Percentiles rank a stretch among this genome's conserved stretches.
These are phyloP conservation scores for Lactifluus piperatus DNA, from an alignment of 768 basidiomycete genomes.

Conservation along the genomic window DNA sequence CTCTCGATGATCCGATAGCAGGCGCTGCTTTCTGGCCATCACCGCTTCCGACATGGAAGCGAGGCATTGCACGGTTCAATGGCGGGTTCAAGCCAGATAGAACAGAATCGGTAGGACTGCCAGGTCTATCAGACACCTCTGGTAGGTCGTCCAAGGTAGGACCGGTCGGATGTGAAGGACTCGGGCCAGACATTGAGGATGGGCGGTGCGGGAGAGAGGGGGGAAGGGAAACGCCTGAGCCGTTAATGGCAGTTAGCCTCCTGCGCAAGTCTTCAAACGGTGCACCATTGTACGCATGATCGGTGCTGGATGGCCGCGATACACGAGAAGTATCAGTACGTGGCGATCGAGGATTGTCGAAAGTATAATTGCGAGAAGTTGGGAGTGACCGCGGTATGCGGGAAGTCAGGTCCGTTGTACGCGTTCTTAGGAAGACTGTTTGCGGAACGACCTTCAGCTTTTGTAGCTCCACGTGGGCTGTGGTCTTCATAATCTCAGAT, in stretches of 20 bases:
- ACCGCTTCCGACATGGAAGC: constrained; percentile 59
- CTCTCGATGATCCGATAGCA: constrained; percentile 77
- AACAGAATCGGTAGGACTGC: constrained; percentile 78
- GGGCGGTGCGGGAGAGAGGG: constrained; percentile 31
- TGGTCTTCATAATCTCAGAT: constrained; percentile 52
- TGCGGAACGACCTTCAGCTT: constrained; percentile 86
- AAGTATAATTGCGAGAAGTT: constrained; percentile 34
- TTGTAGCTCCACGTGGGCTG: constrained; percentile 67
- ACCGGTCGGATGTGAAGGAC: constrained; percentile 22
- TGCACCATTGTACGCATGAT: constrained; percentile 39
- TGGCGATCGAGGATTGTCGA: constrained; percentile 35
- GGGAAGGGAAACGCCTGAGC: constrained; percentile 56
- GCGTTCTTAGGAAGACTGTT: constrained; percentile 77
- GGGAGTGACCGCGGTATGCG: constrained; percentile 31
- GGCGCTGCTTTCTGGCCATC: constrained; percentile 85
- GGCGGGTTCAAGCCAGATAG: constrained; percentile 63
- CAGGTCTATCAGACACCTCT: constrained; percentile 44
- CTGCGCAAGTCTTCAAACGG: constrained; percentile 75
- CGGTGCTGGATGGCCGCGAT: constrained; percentile 41
- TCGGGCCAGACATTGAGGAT: constrained; percentile 23
- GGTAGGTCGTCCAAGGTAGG: constrained; percentile 24
- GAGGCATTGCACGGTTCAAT: constrained; percentile 46
- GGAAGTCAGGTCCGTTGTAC: constrained; percentile 33
- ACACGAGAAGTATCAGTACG: constrained; percentile 42
- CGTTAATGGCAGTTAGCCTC: constrained; percentile 65